phyloP scores from a whole-genome alignment of 805 yeast species.

The Suhomyces canberraensis region DNA sequence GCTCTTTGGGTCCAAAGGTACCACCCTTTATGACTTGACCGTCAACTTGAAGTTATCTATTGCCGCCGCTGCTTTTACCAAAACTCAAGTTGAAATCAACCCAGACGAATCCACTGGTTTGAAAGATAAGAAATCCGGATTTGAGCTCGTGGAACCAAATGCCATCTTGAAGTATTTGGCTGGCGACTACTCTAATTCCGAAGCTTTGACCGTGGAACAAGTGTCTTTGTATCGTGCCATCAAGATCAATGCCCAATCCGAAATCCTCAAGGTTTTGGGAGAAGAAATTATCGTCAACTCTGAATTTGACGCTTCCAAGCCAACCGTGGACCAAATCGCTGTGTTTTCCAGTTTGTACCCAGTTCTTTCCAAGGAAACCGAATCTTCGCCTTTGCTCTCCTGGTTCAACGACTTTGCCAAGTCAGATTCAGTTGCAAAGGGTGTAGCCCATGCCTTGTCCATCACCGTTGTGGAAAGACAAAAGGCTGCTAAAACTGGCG shows the following conservation, averaged over 20 bases:
- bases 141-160: constrained; percentile 60
- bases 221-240: constrained; percentile 39
- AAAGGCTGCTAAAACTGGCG: constrained; percentile 41
- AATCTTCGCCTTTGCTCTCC: constrained; percentile 5
- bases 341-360: constrained; percentile 59
- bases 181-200: constrained; percentile 40
- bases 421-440: constrained; percentile 40
- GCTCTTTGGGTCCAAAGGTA: constrained; percentile 11
- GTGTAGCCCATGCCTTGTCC: constrained; percentile 44
- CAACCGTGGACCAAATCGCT: constrained; percentile 53
- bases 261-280: background rate
- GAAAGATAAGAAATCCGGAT: constrained; percentile 32
- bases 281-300: background rate
- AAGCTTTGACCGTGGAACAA: constrained; percentile 43
- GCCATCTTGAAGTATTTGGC: constrained; percentile 66
- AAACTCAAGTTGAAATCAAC: constrained; percentile 15
- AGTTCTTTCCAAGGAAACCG: constrained; percentile 8
- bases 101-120: constrained; percentile 25
- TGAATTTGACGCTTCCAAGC: constrained; percentile 19
- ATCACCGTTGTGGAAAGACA: constrained; percentile 43
- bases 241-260: constrained; percentile 23
- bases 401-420: constrained; percentile 46
- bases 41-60: constrained; percentile 24
- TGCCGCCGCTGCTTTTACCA: constrained; percentile 17
- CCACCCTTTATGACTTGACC: constrained; percentile 15